phyloP scores from a whole-genome alignment of 225 moss, liverwort and hornwort genomes.

The Pseudisothecium myosuroides region DNA sequence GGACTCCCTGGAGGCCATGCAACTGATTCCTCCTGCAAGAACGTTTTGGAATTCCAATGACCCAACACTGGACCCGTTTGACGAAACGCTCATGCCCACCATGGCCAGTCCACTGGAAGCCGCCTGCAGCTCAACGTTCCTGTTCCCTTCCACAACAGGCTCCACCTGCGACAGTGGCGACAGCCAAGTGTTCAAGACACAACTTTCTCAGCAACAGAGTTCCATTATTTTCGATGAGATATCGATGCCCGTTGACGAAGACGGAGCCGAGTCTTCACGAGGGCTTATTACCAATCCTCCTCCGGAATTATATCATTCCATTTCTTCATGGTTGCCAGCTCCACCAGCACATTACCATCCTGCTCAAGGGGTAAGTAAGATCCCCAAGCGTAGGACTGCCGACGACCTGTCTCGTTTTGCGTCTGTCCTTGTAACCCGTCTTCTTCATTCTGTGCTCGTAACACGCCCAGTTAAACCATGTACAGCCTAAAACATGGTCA shows the following conservation, averaged over 20 bases:
- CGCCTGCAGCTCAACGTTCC: constrained; percentile 21
- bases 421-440: neutral
- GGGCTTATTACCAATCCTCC: neutral
- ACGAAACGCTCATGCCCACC: constrained; percentile 1
- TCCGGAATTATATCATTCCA: neutral
- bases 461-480: neutral
- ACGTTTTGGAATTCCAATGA: constrained; percentile 30
- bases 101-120: constrained; percentile 9
- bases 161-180: constrained; percentile 15
- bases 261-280: constrained; percentile 1
- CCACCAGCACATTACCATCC: neutral
- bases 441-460: constrained; percentile 10
- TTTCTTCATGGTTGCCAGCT: constrained; percentile 12
- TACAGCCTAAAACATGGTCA: constrained; percentile 8
- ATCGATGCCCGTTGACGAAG: neutral
- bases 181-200: neutral
- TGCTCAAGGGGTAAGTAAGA: constrained; percentile 23
- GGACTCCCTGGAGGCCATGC: constrained; percentile 21
- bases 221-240: neutral
- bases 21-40: neutral
- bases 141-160: constrained; percentile 12
- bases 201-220: neutral
- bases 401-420: constrained; percentile 3
- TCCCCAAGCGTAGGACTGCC: neutral
- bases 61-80: constrained; percentile 11